These are phyloP conservation scores for Suhomyces taliae DNA, from an alignment of 1,139 yeast genomes.

Conservation along the genomic window DNA sequence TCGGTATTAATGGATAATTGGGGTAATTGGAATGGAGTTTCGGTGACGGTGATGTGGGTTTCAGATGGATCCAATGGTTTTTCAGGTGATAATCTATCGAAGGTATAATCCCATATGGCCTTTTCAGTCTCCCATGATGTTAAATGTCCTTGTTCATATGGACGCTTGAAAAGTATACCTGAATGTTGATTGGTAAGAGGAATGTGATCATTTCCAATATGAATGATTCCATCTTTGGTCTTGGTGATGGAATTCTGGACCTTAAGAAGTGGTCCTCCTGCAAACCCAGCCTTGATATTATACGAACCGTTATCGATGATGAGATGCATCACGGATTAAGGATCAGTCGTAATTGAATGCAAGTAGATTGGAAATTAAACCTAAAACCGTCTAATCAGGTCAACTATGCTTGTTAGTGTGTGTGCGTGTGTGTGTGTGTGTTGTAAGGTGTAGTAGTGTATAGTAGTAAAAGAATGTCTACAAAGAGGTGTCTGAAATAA, in stretches of 20 bases:
- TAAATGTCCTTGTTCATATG: slow-evolving; percentile 85
- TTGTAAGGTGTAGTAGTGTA: slow-evolving; percentile 10
- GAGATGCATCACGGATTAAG: slow-evolving; percentile 14
- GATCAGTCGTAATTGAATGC: too few species aligned
- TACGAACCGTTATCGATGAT: slow-evolving; percentile 89
- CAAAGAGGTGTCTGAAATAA: too few species aligned
- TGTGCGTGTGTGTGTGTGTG: background rate
- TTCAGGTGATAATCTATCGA: slow-evolving; percentile 34
- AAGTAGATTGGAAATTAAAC: too few species aligned
- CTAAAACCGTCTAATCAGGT: too few species aligned
- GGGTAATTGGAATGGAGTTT: slow-evolving; percentile 81
- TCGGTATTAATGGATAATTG: slow-evolving; percentile 83
- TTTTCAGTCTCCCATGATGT: slow-evolving; percentile 91
- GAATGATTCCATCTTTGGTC: slow-evolving; percentile 72
- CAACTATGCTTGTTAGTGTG: slow-evolving; percentile 12
- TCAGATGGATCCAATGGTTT: slow-evolving; percentile 44
- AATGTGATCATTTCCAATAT: slow-evolving; percentile 70
- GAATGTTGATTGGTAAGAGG: slow-evolving; percentile 68
- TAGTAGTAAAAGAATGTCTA: too few species aligned
- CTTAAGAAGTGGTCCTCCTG: slow-evolving; percentile 31
- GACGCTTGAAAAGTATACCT: slow-evolving; percentile 73
- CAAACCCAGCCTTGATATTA: slow-evolving; percentile 72
- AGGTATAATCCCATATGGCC: slow-evolving; percentile 87
- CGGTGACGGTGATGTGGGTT: slow-evolving; percentile 61
- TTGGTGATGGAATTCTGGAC: slow-evolving; percentile 72